Base-by-base conservation (phyloP, 345 rosid species). In the Punica granatum region DNA sequence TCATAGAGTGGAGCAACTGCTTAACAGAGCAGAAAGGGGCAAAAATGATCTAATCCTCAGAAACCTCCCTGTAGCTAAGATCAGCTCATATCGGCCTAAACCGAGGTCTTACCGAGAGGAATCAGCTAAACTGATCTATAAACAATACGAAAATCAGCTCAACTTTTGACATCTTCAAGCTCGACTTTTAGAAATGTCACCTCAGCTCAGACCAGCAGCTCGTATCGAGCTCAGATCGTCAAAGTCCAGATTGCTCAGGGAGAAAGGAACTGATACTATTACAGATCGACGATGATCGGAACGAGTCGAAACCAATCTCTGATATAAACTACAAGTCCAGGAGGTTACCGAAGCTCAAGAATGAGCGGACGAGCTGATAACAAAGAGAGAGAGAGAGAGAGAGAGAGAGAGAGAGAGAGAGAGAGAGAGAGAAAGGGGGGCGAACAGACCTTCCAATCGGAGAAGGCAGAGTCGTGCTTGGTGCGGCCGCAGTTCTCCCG, bases 401-500 rank as follows among this genome's bases (percentile, higher is more conserved):
- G 14, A 43, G 9, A 2, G 48, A 15, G n/a, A n/a, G n/a, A n/a
- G n/a, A n/a, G n/a, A n/a, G n/a, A n/a, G n/a, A 13, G 33, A 9
- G 60, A 56, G 30, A 7, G 32, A 56, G 60, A 25, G 34, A 23
- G 4, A 3, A 19, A 19, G 54, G 5, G 25, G 7, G 34, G 33
- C 0, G 34, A 10, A 26, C 1, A 58, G 58, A 90, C 98, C 92
- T 87, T 77, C 97, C 98, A 90, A 37, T 80, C 81, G 68, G 85
- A 85, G 87, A 90, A 90, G 18, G 72, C 69, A 21, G 85, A 42
- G 67, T 85, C 98, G 83, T 93, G 91, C 58, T 85, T 87, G 67
- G 96, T 89, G 26, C 81, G 88, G 2, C 70, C 74, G 65, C 73
- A 81, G 71, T 89, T 85, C 75, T 93, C 97, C 78, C 98, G 80